Evolutionary conservation across 192 early-diverging fungal species (phyloP).

Genomic region (Backusella australiensis): DNA sequence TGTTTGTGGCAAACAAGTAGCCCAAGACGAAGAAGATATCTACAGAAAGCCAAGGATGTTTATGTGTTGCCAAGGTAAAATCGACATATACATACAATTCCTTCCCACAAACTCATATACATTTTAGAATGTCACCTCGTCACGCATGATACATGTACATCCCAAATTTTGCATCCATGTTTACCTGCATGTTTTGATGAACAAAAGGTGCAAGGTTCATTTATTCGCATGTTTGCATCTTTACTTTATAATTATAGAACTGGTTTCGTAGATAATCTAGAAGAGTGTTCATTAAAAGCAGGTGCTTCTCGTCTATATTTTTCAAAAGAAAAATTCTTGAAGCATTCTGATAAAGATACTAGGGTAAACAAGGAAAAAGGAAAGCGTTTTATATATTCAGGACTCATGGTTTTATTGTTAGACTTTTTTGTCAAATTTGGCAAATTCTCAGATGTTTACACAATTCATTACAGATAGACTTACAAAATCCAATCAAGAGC

Average conservation of each 20-base stretch:
- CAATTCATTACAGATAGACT: conserved; percentile 77
- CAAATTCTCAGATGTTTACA: conserved; percentile 75
- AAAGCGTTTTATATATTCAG: neutral
- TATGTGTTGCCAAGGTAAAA: conserved; percentile 34
- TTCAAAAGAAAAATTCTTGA: conserved; percentile 38
- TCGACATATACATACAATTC: too few species aligned
- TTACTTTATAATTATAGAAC: conserved; percentile 69
- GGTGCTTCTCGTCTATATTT: conserved; percentile 11
- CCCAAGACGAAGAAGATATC: neutral
- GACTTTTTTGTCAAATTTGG: conserved; percentile 48
- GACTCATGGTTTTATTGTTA: neutral
- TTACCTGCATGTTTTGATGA: conserved; percentile 66
- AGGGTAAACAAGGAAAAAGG: conserved; percentile 13
- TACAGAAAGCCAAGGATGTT: conserved; percentile 11
- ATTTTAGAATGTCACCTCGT: conserved; percentile 42
- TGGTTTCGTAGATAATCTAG: conserved; percentile 41
- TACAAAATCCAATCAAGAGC: conserved; percentile 57
- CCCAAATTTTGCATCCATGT: conserved; percentile 53
- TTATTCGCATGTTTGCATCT: conserved; percentile 76
- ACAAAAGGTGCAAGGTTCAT: conserved; percentile 57
- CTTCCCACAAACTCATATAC: neutral
- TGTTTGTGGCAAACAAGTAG: conserved; percentile 29
- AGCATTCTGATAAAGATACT: conserved; percentile 39
- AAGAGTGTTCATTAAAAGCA: conserved; percentile 21
- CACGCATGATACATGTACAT: conserved; percentile 46